Base-by-base conservation (phyloP, 345 rosid genomes). In the Boechera divaricarpa region DNA sequence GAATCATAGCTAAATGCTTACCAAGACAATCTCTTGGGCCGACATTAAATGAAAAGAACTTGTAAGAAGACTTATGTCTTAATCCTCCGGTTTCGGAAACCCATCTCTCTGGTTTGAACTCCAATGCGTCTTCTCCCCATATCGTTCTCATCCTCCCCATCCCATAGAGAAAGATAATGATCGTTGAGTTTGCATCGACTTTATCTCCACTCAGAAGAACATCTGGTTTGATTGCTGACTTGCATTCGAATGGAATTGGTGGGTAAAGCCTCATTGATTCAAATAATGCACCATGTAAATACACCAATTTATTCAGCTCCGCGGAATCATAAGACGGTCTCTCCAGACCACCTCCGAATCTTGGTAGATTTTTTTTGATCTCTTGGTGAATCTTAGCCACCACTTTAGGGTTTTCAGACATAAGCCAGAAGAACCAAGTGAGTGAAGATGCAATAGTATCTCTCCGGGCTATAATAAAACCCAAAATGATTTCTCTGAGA, bases 341-440 rank as follows among this genome's bases (percentile, higher is more conserved):
- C 67, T 76, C 74, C 35, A 51, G 4, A 16, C 33, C 52, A 49
- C 18, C 21, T 16, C 55, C 38, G 16, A 57, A 42, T 24, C 36
- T 36, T 58, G 73, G 74, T 32, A 70, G 73, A 4, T 53, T 53
- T 11, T 29, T 45, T 0, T 62, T 61, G 6, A 88, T 72, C 41
- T 88, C 90, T 42, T 83, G 67, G 59, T 79, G 59, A 9, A 88
- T 81, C 58, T 68, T 80, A 4, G 33, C 36, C 69, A 70, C 54
- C 2, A 77, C 85, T 2, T 61, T 52, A 6, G 86, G 86, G 38
- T 84, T 78, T 57, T 61, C 68, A 4, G 82, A 76, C 2, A 86
- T n/a, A 31, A 73, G 69, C 87, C 85, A 85, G 29, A 88, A 86
- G 59, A 88, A 80, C 87, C 88, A 85, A 16, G 80, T 41, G 24